Evolutionary conservation across 352 stramenopile species (phyloP).

Genomic region (Phytopythium vexans): DNA sequence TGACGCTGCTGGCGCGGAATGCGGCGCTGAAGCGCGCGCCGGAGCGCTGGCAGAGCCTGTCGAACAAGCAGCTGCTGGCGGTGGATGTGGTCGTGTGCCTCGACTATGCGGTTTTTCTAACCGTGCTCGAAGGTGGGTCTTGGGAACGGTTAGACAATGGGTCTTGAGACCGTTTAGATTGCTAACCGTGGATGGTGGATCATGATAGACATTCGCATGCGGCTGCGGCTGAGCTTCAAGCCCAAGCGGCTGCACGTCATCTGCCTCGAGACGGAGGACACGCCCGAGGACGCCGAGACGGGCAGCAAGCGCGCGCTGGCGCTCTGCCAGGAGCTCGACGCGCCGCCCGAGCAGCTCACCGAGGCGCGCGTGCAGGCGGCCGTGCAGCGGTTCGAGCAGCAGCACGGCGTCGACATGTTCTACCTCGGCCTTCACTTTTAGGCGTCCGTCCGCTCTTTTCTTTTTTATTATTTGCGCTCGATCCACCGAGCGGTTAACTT

Average conservation of each 20-base stretch:
- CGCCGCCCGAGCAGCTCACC: conserved; percentile 23
- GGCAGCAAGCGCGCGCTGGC: conserved; percentile 48
- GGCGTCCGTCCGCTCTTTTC: not conserved
- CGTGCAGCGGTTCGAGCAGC: conserved; percentile 45
- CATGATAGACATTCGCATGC: conserved; percentile 40
- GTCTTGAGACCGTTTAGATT: not conserved
- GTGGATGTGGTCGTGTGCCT: conserved; percentile 83
- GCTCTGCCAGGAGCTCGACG: conserved; percentile 48
- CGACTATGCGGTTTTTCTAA: conserved; percentile 77
- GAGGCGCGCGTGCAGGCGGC: conserved; percentile 38
- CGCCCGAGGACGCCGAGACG: conserved; percentile 49
- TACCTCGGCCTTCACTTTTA: conserved; percentile 53
- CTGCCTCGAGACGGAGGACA: conserved; percentile 78
- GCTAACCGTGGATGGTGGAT: not conserved
- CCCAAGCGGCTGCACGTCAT: conserved; percentile 66
- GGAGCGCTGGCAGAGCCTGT: conserved; percentile 75
- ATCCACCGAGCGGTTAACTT: too few species aligned
- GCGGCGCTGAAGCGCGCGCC: conserved; percentile 64
- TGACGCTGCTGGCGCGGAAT: conserved; percentile 70
- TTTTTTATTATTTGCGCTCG: too few species aligned
- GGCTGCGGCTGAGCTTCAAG: conserved; percentile 43
- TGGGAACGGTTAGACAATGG: not conserved
- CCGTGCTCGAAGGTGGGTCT: conserved; percentile 55
- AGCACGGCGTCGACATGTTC: conserved; percentile 30
- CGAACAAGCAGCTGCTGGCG: conserved; percentile 47